phyloP scores from a whole-genome alignment of 1,284 basidiomycete genomes.

The Sparassis latifolia region DNA sequence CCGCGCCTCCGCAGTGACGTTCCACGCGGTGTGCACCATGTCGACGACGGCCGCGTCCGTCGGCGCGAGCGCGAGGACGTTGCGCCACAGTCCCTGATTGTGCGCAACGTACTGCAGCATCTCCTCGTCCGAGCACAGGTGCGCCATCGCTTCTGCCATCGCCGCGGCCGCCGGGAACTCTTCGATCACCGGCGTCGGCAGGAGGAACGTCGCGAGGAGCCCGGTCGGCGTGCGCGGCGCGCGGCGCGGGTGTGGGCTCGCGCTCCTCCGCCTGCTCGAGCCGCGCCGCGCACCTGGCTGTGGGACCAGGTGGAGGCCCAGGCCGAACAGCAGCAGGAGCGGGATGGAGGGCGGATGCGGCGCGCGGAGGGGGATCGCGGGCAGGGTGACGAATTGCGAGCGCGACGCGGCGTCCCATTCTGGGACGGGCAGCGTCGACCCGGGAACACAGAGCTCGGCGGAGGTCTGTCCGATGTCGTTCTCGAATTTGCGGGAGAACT shows the following conservation, averaged over 20 bases:
- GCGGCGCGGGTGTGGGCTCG: not conserved
- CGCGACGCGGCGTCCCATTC: constrained; percentile 9
- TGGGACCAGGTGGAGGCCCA: constrained; percentile 15
- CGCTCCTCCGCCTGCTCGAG: not conserved
- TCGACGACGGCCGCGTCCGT: constrained; percentile 31
- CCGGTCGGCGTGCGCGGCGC: constrained; percentile 10
- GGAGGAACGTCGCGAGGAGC: constrained; percentile 31
- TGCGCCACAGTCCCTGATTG: constrained; percentile 47
- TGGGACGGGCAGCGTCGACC: constrained; percentile 7
- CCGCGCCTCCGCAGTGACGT: constrained; percentile 42
- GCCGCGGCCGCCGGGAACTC: constrained; percentile 46
- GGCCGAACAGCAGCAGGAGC: constrained; percentile 25
- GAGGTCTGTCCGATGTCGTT: constrained; percentile 12
- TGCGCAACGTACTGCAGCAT: constrained; percentile 30
- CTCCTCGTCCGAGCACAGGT: constrained; percentile 21
- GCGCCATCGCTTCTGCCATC: constrained; percentile 45
- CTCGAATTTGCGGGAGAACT: constrained; percentile 19
- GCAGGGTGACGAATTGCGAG: constrained; percentile 19
- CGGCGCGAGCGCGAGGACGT: constrained; percentile 41
- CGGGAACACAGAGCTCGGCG: constrained; percentile 5
- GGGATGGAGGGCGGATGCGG: constrained; percentile 26
- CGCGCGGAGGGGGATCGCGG: constrained; percentile 20
- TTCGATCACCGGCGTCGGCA: constrained; percentile 33
- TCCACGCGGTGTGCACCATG: constrained; percentile 42
- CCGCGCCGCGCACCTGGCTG: not conserved